These are phyloP conservation scores for Kwoniella heveanensis DNA, from an alignment of 768 basidiomycete species.

Conservation along the genomic window DNA sequence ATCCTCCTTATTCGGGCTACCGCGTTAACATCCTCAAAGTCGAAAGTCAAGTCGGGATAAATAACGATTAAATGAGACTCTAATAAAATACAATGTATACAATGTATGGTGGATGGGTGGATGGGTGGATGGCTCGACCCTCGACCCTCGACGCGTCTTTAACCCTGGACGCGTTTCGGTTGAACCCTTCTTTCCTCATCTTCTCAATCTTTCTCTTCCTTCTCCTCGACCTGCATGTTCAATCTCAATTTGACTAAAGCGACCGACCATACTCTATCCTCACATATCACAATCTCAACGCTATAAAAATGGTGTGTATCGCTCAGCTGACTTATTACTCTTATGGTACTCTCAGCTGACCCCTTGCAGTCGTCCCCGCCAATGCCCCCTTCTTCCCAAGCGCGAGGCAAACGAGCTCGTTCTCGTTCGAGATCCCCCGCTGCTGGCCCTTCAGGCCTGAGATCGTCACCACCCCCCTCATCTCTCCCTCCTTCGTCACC, in stretches of 20 bases:
- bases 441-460: slow-evolving; percentile 44
- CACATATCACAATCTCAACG: too few relatives aligned
- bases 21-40: too few relatives aligned
- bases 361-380: slow-evolving; percentile 45
- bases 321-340: neutral
- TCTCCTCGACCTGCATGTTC: neutral
- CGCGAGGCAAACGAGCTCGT: slow-evolving; percentile 49
- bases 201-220: slow-evolving; percentile 1
- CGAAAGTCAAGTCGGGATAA: too few relatives aligned
- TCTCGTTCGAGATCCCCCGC: slow-evolving; percentile 33
- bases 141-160: neutral
- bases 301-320: too few relatives aligned
- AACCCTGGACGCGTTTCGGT: slow-evolving; percentile 1
- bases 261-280: neutral
- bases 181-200: slow-evolving; percentile 25
- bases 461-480: slow-evolving; percentile 59
- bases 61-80: too few relatives aligned
- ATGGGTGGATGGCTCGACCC: too few relatives aligned
- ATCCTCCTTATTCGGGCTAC: too few relatives aligned
- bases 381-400: slow-evolving; percentile 47
- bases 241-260: neutral
- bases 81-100: neutral
- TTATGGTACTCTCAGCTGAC: neutral
- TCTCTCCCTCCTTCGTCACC: slow-evolving; percentile 86
- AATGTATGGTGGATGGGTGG: neutral